phyloP scores from a whole-genome alignment of 2,329 filamentous ascomycete genomes.

The Diplodia sapinea region DNA sequence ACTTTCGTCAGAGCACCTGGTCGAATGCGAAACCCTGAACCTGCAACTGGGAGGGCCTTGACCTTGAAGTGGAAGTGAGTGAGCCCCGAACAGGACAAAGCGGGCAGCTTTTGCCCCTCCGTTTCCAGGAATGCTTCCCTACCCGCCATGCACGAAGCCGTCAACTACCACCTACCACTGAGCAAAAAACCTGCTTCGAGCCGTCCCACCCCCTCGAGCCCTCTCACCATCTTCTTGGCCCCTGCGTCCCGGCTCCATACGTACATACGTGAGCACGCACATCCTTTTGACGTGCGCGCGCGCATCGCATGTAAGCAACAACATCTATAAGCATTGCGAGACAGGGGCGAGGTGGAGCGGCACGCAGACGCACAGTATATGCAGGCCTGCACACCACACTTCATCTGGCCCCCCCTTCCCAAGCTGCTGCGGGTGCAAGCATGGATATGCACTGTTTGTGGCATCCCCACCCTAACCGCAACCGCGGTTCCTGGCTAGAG shows the following conservation, averaged over 20 bases:
- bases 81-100: background rate
- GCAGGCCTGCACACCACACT: background rate
- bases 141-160: background rate
- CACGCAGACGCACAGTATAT: background rate
- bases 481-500: slow-evolving; percentile 7
- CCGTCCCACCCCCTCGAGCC: background rate
- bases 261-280: background rate
- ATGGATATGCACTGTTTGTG: background rate
- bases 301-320: background rate
- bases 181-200: background rate
- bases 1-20: background rate
- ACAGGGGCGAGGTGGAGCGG: background rate
- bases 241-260: background rate
- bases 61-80: background rate
- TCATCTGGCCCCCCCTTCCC: too few species aligned
- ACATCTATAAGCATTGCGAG: slow-evolving; percentile 3
- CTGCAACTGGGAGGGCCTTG: background rate
- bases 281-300: background rate
- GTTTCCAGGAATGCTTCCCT: background rate
- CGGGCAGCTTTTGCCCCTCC: background rate
- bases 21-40: background rate
- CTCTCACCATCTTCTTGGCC: background rate
- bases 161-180: background rate
- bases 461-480: background rate
- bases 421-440: background rate